Base-by-base conservation (phyloP, 1,284 basidiomycete genomes). In the Cutaneotrichosporon mucoides region DNA sequence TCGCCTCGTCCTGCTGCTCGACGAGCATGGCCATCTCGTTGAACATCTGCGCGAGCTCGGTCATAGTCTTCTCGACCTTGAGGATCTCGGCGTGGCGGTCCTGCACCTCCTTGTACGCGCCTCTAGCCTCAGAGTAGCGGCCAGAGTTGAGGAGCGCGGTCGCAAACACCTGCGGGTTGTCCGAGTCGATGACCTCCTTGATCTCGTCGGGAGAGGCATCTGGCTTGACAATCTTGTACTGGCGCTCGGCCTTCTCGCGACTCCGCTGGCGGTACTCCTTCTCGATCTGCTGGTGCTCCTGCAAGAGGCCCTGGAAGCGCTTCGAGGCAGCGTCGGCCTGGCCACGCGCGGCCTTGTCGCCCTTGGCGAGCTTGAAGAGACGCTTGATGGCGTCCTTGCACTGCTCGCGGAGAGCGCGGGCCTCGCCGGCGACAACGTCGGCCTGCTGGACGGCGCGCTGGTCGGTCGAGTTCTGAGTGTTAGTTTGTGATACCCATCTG, bases 181-280 rank as follows among this genome's bases (percentile, higher is more conserved):
- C 90, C 55, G 86, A 83, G 62, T 83, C 82, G 33, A 90, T 84
- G n/a, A 91, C 85, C 5, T 86, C 84, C 51, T 82, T 79, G 57
- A 97, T 82, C 76, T 97, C 92, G 59, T 91, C 87, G 4, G 85
- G 84, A 12, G 90, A 88, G 3, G 92, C 92, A 70, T 93, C 86
- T 6, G 92, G 92, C 80, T 96, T 95, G 59, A 94, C 91, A 68
- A 99, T 99, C 80, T 88, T 92, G 82, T 89, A 95, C 80, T 99
- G 96, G 64, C 96, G 85, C 80, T 95, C 94, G 81, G 95, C 87
- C 48, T 93, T 84, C 76, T 94, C 90, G 79, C 92, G 92, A 79
- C 96, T 93, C 81, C 91, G 94, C 67, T 88, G 84, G 60, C 95
- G 87, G 76, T 90, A 92, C 73, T 91, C 87, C 78, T 93, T 89